Conservation (phyloP, 2,329 filamentous ascomycete genomes). For the Pochonia chlamydosporia region DNA sequence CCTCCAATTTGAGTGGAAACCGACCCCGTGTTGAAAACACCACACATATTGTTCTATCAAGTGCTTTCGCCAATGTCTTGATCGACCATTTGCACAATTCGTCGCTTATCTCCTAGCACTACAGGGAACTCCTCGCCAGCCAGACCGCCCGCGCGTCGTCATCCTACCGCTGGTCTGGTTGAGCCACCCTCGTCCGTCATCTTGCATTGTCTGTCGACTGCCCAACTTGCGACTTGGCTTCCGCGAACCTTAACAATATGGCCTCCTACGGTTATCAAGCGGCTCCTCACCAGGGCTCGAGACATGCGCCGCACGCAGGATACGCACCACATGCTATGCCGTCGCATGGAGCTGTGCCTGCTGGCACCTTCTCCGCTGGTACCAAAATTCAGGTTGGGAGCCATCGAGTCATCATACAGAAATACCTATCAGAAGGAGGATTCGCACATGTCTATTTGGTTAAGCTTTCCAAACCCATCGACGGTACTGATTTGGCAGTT, state of each 20-base stretch:
- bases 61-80: not conserved
- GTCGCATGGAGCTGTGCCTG: constrained; percentile 41
- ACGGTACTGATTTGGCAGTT: constrained; percentile 76
- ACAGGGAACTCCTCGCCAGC: not conserved
- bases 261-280: constrained; percentile 31
- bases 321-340: constrained; percentile 32
- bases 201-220: not conserved
- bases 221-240: not conserved
- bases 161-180: not conserved
- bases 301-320: constrained; percentile 33
- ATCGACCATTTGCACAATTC: not conserved
- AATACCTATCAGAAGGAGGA: constrained; percentile 95
- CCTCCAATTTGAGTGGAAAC: not conserved
- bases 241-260: constrained; percentile 18
- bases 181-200: not conserved
- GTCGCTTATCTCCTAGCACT: not conserved
- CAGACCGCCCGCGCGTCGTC: not conserved
- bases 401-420: constrained; percentile 90
- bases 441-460: constrained; percentile 99
- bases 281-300: constrained; percentile 18
- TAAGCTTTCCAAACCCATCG: constrained; percentile 69
- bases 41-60: not conserved
- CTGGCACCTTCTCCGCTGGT: constrained; percentile 84
- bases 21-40: not conserved
- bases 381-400: constrained; percentile 95